These are phyloP conservation scores for Oxyria digyna DNA, from an alignment of 148 eudicot species.

Conservation along the genomic window DNA sequence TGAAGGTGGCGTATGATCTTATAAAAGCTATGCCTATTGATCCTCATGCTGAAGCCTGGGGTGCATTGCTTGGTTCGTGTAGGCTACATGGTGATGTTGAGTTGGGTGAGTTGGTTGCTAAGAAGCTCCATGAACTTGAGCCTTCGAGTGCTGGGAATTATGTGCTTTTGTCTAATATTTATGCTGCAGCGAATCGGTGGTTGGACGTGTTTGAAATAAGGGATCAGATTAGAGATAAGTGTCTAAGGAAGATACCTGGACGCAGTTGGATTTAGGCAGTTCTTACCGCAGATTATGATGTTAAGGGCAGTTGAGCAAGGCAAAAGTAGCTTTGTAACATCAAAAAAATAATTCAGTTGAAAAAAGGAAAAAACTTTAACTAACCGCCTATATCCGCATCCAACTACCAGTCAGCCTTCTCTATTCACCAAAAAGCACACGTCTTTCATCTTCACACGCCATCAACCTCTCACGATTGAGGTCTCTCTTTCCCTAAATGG, in stretches of 20 bases:
- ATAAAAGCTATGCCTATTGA: slow-evolving; percentile 41
- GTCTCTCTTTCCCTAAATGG: neutral
- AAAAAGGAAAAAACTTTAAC: neutral
- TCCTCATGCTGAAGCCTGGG: slow-evolving; percentile 59
- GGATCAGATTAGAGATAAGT: slow-evolving; percentile 32
- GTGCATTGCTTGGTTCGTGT: slow-evolving; percentile 75
- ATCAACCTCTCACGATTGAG: neutral
- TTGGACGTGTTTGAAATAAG: slow-evolving; percentile 41
- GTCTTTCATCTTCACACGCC: neutral
- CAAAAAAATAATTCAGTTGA: no score
- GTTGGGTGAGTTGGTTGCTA: slow-evolving; percentile 40
- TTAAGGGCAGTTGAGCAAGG: no score
- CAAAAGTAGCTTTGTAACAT: no score
- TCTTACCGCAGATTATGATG: no score
- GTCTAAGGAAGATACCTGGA: slow-evolving; percentile 39
- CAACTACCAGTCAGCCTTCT: slow-evolving; percentile 7
- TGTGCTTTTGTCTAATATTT: slow-evolving; percentile 52
- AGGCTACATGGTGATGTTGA: slow-evolving; percentile 33
- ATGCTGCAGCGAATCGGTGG: slow-evolving; percentile 61
- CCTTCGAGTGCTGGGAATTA: slow-evolving; percentile 44
- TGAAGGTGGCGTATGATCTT: slow-evolving; percentile 50
- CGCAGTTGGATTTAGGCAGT: slow-evolving; percentile 30
- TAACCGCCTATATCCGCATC: neutral
- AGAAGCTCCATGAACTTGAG: slow-evolving; percentile 39
- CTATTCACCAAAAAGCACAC: neutral